Evolutionary conservation across 140 eudicot species (phyloP), one percentile per base, ranked within the genome.

Genomic region (Oenanthe javanica): DNA sequence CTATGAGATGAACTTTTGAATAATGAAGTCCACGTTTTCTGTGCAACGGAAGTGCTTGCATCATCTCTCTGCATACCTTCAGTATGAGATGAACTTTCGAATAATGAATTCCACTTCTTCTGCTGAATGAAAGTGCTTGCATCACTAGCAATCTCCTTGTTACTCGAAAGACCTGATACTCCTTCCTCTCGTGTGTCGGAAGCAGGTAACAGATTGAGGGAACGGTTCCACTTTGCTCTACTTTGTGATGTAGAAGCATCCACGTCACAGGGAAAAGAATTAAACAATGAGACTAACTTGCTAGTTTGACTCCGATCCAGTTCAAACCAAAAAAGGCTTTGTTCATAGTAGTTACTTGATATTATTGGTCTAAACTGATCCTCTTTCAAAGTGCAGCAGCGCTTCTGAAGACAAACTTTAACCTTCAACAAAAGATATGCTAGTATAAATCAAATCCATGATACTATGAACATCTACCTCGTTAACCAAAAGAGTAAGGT

Each of bases 291-390:
- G 36, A 85, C 79, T 81, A 93, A 82, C 69, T 82, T 73, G 6
- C 74, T 77, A 14, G 87, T 83, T 54, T 93, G 97, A 71, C n/a
- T 67, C 79, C 23, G 84, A 72, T 93, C 96, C 47, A 93, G 81
- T 84, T 90, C 97, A 45, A 93, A 93, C 86, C 92, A 82, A 31
- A 93, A 93, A 8, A 61, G 88, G 55, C 74, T 77, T 9, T 66
- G 81, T 21, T 79, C 82, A 50, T 86, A 87, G 81, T 93, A 93
- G 78, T 93, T 93, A 40, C 6, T 69, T 19, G 83, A 83, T 77
- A 90, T 87, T 8, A 89, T 49, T 2, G 92, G 94, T 25, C 77
- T 72, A 54, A 90, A 90, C 13, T 85, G 79, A n/a, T 85, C 83
- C 76, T 93, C 96, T 38, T 72, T 27, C 71, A 93, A 81, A 13